phyloP scores from a whole-genome alignment of 805 yeast species.

The Lipomyces yamadae region DNA sequence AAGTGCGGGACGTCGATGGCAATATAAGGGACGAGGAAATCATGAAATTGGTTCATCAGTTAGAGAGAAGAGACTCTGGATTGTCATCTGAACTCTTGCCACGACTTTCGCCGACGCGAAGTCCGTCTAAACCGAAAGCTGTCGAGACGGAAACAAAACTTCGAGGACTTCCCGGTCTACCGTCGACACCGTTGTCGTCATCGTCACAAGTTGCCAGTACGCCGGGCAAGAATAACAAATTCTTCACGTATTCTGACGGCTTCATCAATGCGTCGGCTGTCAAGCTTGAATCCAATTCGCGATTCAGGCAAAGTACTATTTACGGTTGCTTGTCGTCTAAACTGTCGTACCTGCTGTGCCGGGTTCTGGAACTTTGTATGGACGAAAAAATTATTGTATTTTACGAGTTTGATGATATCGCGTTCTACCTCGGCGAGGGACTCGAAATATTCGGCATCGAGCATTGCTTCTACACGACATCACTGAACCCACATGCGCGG shows the following conservation, averaged over 20 bases:
- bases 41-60: conserved; percentile 23
- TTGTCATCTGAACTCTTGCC: neutral
- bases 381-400: conserved; percentile 63
- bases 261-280: conserved; percentile 5
- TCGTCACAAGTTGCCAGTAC: conserved; percentile 1
- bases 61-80: neutral
- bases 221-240: conserved; percentile 8
- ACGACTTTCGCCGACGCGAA: conserved; percentile 16
- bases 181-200: conserved; percentile 19
- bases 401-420: conserved; percentile 73
- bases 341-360: conserved; percentile 61
- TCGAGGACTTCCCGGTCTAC: conserved; percentile 24
- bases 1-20: conserved; percentile 27
- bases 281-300: conserved; percentile 12
- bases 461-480: conserved; percentile 68
- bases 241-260: conserved; percentile 14
- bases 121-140: conserved; percentile 20
- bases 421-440: conserved; percentile 67
- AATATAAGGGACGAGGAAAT: conserved; percentile 58
- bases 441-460: conserved; percentile 64
- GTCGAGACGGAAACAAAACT: conserved; percentile 44
- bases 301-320: conserved; percentile 35
- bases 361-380: conserved; percentile 55
- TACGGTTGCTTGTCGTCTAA: conserved; percentile 68
- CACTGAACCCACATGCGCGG: conserved; percentile 56